A percentile compares a stretch with the other conserved stretches of the same genome.
These are phyloP conservation scores for Fusarium sp. DNA, from an alignment of 2,329 filamentous ascomycete genomes.

Conservation along the genomic window DNA sequence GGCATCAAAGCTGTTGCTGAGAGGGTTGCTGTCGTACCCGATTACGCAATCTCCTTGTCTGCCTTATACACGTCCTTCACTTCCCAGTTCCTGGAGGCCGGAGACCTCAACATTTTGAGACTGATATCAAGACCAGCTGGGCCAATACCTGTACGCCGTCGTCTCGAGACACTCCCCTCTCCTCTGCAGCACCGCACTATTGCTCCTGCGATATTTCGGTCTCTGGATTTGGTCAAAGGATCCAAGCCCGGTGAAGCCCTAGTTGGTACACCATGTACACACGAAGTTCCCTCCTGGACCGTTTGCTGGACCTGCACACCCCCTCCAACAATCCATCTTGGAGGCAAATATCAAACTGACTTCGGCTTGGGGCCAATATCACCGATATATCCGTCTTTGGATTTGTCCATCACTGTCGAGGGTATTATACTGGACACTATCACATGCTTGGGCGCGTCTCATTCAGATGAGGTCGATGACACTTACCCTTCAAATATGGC, in stretches of 20 bases:
- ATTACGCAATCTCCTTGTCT: neutral
- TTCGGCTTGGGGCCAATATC: rapidly evolving
- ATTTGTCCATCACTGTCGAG: neutral
- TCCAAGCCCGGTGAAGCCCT: neutral
- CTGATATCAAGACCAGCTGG: neutral
- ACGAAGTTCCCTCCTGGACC: neutral
- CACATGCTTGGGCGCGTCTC: neutral
- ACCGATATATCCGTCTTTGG: neutral
- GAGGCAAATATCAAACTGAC: neutral
- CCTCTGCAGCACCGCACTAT: neutral
- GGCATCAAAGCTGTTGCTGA: slow-evolving; percentile 7
- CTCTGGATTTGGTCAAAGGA: neutral
- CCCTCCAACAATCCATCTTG: neutral
- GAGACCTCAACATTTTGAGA: neutral
- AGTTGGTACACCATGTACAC: neutral
- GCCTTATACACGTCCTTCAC: neutral
- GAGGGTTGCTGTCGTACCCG: neutral
- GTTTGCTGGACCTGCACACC: slow-evolving; percentile 13
- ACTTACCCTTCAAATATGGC: no score
- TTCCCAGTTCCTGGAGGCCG: neutral
- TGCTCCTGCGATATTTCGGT: neutral
- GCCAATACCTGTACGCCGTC: neutral
- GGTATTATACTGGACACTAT: neutral
- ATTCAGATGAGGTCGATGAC: no score
- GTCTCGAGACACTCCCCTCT: neutral